Conservation (phyloP, 129 eudicot genomes). For the Flaveria robusta region DNA sequence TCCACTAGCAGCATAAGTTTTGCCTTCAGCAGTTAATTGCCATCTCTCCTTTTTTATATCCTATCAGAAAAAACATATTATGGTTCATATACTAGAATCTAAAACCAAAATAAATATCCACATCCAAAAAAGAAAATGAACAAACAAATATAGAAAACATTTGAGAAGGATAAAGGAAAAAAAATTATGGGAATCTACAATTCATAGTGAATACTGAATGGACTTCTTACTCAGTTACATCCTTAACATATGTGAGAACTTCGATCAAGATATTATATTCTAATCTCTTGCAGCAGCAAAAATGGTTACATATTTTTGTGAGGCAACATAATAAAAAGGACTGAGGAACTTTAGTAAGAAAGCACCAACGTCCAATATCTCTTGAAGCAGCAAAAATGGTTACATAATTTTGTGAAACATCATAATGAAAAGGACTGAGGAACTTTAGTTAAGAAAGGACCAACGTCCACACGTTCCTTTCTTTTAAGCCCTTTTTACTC, state of each 20-base stretch:
- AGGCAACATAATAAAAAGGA: neutral
- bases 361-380: neutral
- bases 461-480: neutral
- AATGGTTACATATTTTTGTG: neutral
- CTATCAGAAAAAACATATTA: slow-evolving; percentile 42
- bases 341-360: neutral
- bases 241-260: neutral
- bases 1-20: slow-evolving; percentile 71
- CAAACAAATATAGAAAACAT: neutral
- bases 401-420: too few relatives aligned
- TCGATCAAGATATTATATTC: neutral
- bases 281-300: neutral
- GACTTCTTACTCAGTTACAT: neutral
- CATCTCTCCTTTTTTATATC: slow-evolving; percentile 86
- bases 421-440: too few relatives aligned
- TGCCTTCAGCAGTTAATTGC: slow-evolving; percentile 81
- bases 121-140: neutral
- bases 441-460: neutral
- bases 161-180: neutral
- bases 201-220: neutral
- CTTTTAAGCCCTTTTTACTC: neutral
- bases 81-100: neutral
- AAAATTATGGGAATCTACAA: neutral
- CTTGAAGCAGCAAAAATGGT: too few relatives aligned
- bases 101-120: neutral